Conservation (phyloP, 176 grass and related monocot species). For the Carex scoparia region DNA sequence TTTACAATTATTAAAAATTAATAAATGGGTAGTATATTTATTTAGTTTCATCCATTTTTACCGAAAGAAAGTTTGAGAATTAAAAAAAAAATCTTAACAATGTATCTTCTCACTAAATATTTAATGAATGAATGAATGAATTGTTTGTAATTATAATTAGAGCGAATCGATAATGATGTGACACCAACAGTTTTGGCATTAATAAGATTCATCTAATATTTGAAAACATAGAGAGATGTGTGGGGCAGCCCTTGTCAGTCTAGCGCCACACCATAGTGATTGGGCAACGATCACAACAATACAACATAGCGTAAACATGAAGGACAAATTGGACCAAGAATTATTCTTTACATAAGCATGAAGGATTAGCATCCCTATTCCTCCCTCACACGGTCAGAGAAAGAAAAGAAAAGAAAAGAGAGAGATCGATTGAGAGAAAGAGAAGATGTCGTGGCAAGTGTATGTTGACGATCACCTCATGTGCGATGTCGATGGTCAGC, state of each 20-base stretch:
- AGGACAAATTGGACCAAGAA: background rate
- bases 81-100: background rate
- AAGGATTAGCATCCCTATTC: too few species aligned
- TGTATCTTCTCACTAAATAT: background rate
- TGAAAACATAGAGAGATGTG: background rate
- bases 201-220: background rate
- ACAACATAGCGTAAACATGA: background rate
- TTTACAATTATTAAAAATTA: too few species aligned
- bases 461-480: slow-evolving; percentile 79
- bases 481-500: slow-evolving; percentile 58
- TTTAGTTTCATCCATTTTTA: too few species aligned
- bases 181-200: background rate
- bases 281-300: background rate
- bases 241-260: background rate
- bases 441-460: slow-evolving; percentile 67
- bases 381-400: too few species aligned
- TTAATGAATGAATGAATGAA: too few species aligned
- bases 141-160: background rate
- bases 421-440: background rate
- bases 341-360: slow-evolving; percentile 6
- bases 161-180: background rate
- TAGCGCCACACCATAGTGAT: background rate
- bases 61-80: too few species aligned
- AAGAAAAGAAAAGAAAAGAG: too few species aligned
- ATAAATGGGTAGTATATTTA: too few species aligned